Conservation (phyloP, 495 filamentous ascomycete genomes). For the Daldinia concentrica region DNA sequence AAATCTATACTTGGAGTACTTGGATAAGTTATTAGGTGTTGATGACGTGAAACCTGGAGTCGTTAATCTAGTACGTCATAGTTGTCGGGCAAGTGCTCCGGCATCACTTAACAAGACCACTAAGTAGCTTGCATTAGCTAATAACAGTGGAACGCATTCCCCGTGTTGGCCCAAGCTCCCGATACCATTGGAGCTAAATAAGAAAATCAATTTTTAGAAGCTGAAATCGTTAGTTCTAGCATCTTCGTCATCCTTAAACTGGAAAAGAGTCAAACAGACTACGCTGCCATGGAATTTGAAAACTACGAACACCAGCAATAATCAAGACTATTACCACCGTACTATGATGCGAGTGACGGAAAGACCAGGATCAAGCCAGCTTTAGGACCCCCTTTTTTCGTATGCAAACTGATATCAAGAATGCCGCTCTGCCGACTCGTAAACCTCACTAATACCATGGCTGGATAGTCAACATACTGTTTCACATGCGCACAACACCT, state of each 20-base stretch:
- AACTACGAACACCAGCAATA: too few relatives aligned
- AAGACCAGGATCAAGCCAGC: conserved; percentile 8
- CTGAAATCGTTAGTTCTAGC: conserved; percentile 14
- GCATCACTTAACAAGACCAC: not conserved
- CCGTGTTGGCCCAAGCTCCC: conserved; percentile 4
- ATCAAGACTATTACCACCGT: conserved; percentile 6
- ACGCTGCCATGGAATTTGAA: too few relatives aligned
- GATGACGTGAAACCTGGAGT: conserved; percentile 36
- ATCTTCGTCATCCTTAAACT: conserved; percentile 31
- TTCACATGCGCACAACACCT: not conserved
- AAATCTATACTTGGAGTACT: not conserved
- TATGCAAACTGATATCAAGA: not conserved
- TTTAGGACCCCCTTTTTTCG: not conserved
- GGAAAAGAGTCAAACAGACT: too few relatives aligned
- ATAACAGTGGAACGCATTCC: conserved; percentile 23
- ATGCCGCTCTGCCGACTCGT: not conserved
- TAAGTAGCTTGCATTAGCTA: conserved; percentile 17
- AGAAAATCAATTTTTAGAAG: conserved; percentile 4
- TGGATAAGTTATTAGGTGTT: conserved; percentile 24
- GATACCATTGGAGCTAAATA: conserved; percentile 1
- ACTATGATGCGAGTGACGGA: conserved; percentile 10
- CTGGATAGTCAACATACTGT: not conserved
- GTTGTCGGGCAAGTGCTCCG: conserved; percentile 11
- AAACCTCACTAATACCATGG: too few relatives aligned
- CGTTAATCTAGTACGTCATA: conserved; percentile 37